phyloP scores from a whole-genome alignment of 176 grass and related monocot genomes.

The Oryza officinalis region DNA sequence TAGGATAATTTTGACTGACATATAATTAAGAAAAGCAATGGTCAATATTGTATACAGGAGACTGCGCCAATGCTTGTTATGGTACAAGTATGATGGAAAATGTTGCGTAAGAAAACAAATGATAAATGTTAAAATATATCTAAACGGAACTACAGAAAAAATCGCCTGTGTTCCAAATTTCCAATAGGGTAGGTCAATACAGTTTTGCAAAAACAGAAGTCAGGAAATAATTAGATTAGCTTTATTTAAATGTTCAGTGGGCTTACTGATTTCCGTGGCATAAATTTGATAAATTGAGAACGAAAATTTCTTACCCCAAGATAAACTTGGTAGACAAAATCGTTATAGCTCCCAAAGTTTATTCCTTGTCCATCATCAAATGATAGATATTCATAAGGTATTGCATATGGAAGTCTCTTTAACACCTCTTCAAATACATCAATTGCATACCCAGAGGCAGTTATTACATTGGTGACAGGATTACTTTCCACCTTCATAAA shows the following conservation, averaged over 20 bases:
- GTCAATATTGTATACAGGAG: too few relatives aligned
- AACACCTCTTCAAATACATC: constrained; percentile 50
- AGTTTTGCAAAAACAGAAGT: too few relatives aligned
- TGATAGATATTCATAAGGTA: constrained; percentile 48
- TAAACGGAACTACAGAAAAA: too few relatives aligned
- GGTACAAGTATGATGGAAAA: too few relatives aligned
- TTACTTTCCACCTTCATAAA: constrained; percentile 49
- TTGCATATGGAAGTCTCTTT: constrained; percentile 41
- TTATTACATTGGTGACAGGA: constrained; percentile 33
- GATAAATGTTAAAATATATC: too few relatives aligned
- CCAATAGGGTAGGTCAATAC: too few relatives aligned
- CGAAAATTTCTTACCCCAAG: constrained; percentile 25
- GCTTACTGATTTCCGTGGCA: neutral
- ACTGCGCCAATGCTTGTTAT: too few relatives aligned
- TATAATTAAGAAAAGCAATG: too few relatives aligned
- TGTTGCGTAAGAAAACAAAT: too few relatives aligned
- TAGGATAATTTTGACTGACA: too few relatives aligned
- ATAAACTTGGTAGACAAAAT: constrained; percentile 48
- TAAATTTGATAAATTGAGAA: neutral
- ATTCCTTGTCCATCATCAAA: constrained; percentile 15
- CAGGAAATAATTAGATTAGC: neutral
- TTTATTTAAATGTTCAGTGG: neutral
- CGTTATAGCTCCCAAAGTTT: constrained; percentile 37
- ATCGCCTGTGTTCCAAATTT: too few relatives aligned
- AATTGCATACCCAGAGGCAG: constrained; percentile 38